Evolutionary conservation across 257 asterid genomes (phyloP), one percentile per base, ranked within the genome.

Genomic region (Rauvolfia tetraphylla): DNA sequence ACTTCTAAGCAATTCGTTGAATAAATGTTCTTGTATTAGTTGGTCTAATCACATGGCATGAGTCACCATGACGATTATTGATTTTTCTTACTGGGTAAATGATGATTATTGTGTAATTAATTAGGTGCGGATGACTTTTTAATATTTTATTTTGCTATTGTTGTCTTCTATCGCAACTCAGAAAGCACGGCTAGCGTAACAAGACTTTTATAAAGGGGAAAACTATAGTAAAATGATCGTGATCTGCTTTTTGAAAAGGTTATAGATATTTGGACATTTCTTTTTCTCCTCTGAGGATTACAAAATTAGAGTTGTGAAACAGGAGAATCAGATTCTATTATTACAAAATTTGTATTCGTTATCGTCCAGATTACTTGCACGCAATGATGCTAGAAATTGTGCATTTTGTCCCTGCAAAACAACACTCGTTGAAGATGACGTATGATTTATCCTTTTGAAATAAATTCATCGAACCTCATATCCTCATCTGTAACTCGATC

Each of bases 81-180:
- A 41, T n/a, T n/a, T n/a, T n/a, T n/a, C n/a, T n/a, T n/a, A n/a
- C n/a, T n/a, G n/a, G n/a, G n/a, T n/a, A n/a, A n/a, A n/a, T n/a
- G n/a, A n/a, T n/a, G n/a, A n/a, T n/a, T n/a, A n/a, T n/a, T n/a
- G n/a, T n/a, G n/a, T n/a, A n/a, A n/a, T n/a, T n/a, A n/a, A n/a
- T n/a, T n/a, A n/a, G 31, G 65, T 17, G 17, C 31, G 31, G 12
- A 10, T 13, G 25, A 72, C 65, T 51, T 36, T 22, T 41, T 20
- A 68, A 53, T 67, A 56, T n/a, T 46, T 11, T 17, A 23, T 34
- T 49, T 58, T 56, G 7, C 14, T 53, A 10, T 53, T 51, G 29
- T 49, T 31, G 48, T 75, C 58, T 4, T 38, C 6, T 8, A 48
- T 63, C 67, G 74, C 74, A 51, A n/a, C 73, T 68, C 67, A 76